phyloP scores from a whole-genome alignment of 73 alveolate genomes.

The Stentor roeselii region DNA sequence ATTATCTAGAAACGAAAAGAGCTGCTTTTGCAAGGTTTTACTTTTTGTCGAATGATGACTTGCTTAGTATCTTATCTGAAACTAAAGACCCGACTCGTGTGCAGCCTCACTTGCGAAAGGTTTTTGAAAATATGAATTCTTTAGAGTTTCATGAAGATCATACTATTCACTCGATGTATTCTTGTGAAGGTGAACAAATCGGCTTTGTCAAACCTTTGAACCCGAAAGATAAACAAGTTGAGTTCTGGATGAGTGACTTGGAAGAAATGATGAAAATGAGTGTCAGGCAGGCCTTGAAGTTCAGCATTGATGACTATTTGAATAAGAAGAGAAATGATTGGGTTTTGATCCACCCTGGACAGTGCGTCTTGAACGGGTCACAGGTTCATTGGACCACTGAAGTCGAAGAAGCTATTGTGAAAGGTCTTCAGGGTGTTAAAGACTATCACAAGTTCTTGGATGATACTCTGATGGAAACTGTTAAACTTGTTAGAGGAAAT shows the following conservation, averaged over 20 bases:
- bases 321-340: constrained; percentile 94
- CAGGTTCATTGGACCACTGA: constrained; percentile 99
- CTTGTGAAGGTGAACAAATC: constrained; percentile 91
- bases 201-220: constrained; percentile 85
- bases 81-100: constrained; percentile 62
- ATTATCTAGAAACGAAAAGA: constrained; percentile 98
- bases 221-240: constrained; percentile 97
- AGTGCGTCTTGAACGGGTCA: constrained; percentile 96
- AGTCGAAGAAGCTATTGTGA: constrained; percentile 95
- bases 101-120: constrained; percentile 74
- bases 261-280: constrained; percentile 97
- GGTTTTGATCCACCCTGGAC: constrained; percentile 98
- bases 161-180: constrained; percentile 85
- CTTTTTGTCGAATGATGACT: constrained; percentile 95
- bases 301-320: constrained; percentile 86
- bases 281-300: constrained; percentile 83
- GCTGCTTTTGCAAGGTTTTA: constrained; percentile 97
- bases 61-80: constrained; percentile 93
- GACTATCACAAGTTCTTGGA: constrained; percentile 71
- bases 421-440: constrained; percentile 62
- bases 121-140: constrained; percentile 90
- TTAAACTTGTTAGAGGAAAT: constrained; percentile 94
- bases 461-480: constrained; percentile 84
- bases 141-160: constrained; percentile 80
- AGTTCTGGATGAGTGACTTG: constrained; percentile 99